Evolutionary conservation across 2,329 filamentous ascomycete genomes (phyloP), one percentile per base, ranked within the genome.

Genomic region (Alternaria hordeiaustralica): DNA sequence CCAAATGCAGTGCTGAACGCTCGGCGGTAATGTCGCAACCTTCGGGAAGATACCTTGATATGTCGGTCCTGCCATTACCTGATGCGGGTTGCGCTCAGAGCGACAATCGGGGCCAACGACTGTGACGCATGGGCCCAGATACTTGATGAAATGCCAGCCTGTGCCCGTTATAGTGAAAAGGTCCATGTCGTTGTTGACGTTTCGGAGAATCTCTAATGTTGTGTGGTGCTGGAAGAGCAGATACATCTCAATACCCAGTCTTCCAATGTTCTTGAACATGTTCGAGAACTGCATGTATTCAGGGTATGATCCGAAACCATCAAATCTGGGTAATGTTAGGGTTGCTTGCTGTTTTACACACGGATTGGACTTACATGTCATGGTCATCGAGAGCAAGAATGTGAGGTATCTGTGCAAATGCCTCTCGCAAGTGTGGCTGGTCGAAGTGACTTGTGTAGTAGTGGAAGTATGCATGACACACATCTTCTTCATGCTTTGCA

Each of bases 401-500:
- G 76, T 97, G 94, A 44, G 96, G 96, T 66, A 99, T 97, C 82
- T 99, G 96, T 21, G 96, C 96, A 83, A 97, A 99, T 0, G 95
- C 94, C 80, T 99, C 96, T 64, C 96, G 86, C 69, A 99, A 81
- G 79, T 96, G 95, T 7, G 95, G 94, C 80, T 99, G 96, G 77
- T 99, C 96, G 78, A 99, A 98, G 79, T 98, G 95, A 71, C 94
- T 97, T 2, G 94, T 97, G 78, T 99, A 99, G 80, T 97, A 99
- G 80, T 99, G 96, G 81, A 99, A 99, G 82, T 97, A 99, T 8
- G 96, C 94, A 80, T 98, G 94, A 3, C 91, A 90, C 18, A 97
- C 93, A 75, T 99, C 96, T 75, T 99, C 95, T 76, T 99, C 94
- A 73, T 98, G 93, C 54, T 93, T 90, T 4, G 95, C 93, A 8